Base-by-base conservation (phyloP, 2,329 filamentous ascomycete genomes). In the Colletotrichum filicis region DNA sequence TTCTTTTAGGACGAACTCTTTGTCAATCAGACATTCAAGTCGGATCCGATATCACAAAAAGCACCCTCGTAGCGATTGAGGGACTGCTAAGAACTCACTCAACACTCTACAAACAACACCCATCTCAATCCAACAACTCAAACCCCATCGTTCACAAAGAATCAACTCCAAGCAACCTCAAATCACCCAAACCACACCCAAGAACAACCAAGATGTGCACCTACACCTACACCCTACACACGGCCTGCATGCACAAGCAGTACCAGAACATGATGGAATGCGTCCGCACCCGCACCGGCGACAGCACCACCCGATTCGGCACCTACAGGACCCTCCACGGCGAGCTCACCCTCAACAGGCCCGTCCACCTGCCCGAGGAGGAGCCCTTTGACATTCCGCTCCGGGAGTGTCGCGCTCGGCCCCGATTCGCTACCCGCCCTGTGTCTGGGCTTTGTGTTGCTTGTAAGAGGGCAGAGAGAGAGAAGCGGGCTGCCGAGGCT, bases 191-290 rank as follows among this genome's bases (percentile, higher is more conserved):
- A 42, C 16, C 5, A 14, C 19, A 2, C 11, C 28, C 16, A 11
- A 26, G 14, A 42, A 42, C 5, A 5, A 66, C 9, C 9, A 32
- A 14, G 46, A 83, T 84, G 82, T 84, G 82, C 66, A 76, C 76
- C 74, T 76, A 81, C 61, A 73, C 81, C 59, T 79, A 77, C 66
- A 80, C 76, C 24, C 71, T 76, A 46, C 69, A 73, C 56, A 74
- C 76, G 8, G 69, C 70, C 4, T 84, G 82, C 78, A 63, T 64
- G 28, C 81, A 83, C 74, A 77, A 70, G 60, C 65, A 77, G 60
- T 83, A 80, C 74, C 81, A 83, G 59, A 83, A 82, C 77, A 82
- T 79, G 7, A 80, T 74, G 67, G 72, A 71, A 26, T 84, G 82
- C 68, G 74, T 77, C 56, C 32, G 76, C 1, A 80, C 77, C 1